phyloP scores from a whole-genome alignment of 164 flowering plant genomes.

The Tetracentron sinense region DNA sequence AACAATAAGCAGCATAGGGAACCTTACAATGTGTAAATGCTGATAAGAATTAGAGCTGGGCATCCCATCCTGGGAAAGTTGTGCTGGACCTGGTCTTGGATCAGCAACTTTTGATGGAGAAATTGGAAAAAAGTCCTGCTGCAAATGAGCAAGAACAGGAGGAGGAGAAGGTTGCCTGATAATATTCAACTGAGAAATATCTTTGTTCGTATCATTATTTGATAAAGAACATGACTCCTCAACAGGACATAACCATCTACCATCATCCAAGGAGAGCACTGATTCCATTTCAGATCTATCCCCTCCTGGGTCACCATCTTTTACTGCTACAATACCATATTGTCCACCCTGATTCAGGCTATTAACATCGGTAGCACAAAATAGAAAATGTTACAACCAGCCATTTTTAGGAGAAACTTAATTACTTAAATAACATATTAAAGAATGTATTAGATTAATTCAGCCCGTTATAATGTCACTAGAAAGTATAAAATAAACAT shows the following conservation, averaged over 20 bases:
- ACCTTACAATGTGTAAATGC: constrained; percentile 82
- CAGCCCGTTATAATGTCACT: neutral
- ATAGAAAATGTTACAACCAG: constrained; percentile 1
- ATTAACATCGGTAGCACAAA: constrained; percentile 19
- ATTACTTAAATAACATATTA: neutral
- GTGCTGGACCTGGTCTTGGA: constrained; percentile 34
- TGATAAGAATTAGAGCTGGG: constrained; percentile 60
- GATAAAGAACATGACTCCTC: constrained; percentile 43
- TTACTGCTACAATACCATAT: constrained; percentile 28
- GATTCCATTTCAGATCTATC: constrained; percentile 34
- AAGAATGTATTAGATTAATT: neutral
- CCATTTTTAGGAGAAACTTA: constrained; percentile 5
- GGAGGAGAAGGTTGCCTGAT: constrained; percentile 91
- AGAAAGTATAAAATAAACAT: neutral
- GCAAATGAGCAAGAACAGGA: constrained; percentile 87
- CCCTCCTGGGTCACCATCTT: constrained; percentile 19
- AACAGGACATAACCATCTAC: constrained; percentile 22
- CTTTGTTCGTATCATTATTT: constrained; percentile 41
- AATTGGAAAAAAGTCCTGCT: constrained; percentile 69
- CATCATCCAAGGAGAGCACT: constrained; percentile 31
- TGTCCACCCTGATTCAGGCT: constrained; percentile 38
- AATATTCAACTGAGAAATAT: constrained; percentile 41
- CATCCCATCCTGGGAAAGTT: constrained; percentile 38
- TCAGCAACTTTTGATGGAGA: constrained; percentile 41
- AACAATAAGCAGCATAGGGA: constrained; percentile 1